Evolutionary conservation across 2,329 filamentous ascomycete species (phyloP), one percentile per base, ranked within the genome.

Genomic region (Alternaria hordeiaustralica): DNA sequence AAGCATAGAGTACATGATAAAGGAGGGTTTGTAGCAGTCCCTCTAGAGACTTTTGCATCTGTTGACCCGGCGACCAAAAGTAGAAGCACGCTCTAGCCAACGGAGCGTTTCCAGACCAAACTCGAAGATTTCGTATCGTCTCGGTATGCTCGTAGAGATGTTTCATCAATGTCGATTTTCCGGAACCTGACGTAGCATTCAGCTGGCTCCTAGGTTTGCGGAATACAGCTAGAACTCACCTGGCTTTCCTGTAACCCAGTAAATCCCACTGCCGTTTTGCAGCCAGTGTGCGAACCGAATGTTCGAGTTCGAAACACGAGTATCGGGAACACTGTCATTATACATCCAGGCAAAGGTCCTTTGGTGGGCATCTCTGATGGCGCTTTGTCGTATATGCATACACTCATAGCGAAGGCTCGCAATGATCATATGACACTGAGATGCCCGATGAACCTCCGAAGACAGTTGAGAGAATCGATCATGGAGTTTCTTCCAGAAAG

Each of bases 101-200:
- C 6, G 18, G 6, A 9, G 51, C 43, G 3, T 25, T 6, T 2
- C 25, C 45, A 2, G 41, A 45, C 63, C 63, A 65, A 11, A 7
- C 4, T 3, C 12, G 12, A 0, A 61, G 47, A 8, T 43, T 2
- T 11, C 6, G 5, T 2, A 10, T 6, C 1, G 60, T 63, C 1
- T 8, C 3, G 8, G 4, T 12, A 4, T 63, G 18, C 0, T 50
- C 9, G 12, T 7, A 36, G 2, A 69, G n/a, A 26, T 33, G 63
- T 20, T 58, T 62, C 79, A 85, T 82, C 12, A 85, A 60, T 0
- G 81, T 85, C 0, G 82, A 84, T 58, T 85, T 85, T 10, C 83
- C 84, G 13, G 82, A 82, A 25, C 23, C 23, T 25, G n/a, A n/a
- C n/a, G n/a, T n/a, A n/a, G n/a, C n/a, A n/a, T n/a, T n/a, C n/a